Base-by-base conservation (phyloP, 1,284 basidiomycete species). In the Pterula multifida region DNA sequence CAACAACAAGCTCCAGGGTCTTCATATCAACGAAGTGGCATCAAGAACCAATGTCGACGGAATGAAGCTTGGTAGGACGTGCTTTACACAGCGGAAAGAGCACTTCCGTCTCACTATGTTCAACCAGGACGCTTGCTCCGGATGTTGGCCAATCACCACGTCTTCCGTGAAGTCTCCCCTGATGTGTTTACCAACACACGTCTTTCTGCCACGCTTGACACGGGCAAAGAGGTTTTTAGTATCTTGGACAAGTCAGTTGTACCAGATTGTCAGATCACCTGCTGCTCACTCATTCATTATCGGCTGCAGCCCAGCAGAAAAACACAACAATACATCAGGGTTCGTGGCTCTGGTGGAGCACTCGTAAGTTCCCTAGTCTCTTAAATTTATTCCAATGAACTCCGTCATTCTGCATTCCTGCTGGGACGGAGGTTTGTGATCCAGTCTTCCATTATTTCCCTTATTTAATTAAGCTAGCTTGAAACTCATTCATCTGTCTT, bases 321-420 rank as follows among this genome's bases (percentile, higher is more conserved):
- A 63, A 50, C 59, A 62, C 52, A 55, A 55, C 23, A 57, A 56
- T 22, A 61, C 58, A 3, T 52, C 56, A 9, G 62, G 62, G 9
- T 39, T 58, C 22, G 53, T 57, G 13, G 60, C 56, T 3, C 26
- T 57, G 17, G 49, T 61, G 3, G 58, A 57, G 25, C 45, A 61
- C 54, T 35, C 58, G 63, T 56, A 55, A 46, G 53, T 55, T 52
- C 2, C 47, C 46, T 24, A n/a, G n/a, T n/a, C n/a, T n/a, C n/a
- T n/a, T n/a, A n/a, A n/a, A n/a, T n/a, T n/a, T n/a, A n/a, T n/a
- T n/a, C n/a, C n/a, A n/a, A n/a, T n/a, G n/a, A n/a, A n/a, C n/a
- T n/a, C n/a, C n/a, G n/a, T n/a, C n/a, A n/a, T n/a, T n/a, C n/a
- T n/a, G n/a, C n/a, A n/a, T n/a, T n/a, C n/a, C n/a, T n/a, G n/a